These are phyloP conservation scores for Suhomyces xylopsoci DNA, from an alignment of 805 yeast genomes.

Conservation along the genomic window DNA sequence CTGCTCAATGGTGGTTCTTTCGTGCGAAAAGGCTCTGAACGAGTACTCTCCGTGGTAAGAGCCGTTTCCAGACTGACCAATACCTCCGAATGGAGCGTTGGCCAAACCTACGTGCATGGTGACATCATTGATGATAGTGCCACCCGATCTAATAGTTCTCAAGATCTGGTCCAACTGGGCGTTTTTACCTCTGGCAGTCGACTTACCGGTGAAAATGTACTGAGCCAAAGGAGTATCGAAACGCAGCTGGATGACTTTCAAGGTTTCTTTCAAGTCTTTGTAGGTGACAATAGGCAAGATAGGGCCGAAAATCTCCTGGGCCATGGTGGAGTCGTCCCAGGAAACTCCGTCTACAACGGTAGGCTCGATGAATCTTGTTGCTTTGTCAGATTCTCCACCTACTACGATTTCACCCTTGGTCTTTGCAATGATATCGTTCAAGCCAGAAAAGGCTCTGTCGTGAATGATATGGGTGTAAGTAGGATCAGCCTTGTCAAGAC, in stretches of 20 bases:
- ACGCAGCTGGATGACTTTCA: constrained; percentile 39
- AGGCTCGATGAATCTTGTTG: constrained; percentile 59
- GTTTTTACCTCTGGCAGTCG: constrained; percentile 46
- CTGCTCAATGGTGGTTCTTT: constrained; percentile 63
- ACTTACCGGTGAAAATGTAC: constrained; percentile 57
- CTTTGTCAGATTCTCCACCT: constrained; percentile 44
- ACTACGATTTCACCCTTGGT: constrained; percentile 53
- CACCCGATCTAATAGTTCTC: constrained; percentile 66
- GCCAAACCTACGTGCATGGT: constrained; percentile 65
- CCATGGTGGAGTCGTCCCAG: constrained; percentile 71
- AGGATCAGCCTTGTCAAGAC: constrained; percentile 20
- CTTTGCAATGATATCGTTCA: constrained; percentile 40
- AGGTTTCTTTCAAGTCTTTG: constrained; percentile 40
- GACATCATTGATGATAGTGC: constrained; percentile 65
- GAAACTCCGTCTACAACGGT: constrained; percentile 63
- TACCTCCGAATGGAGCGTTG: constrained; percentile 86
- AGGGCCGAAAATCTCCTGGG: constrained; percentile 81
- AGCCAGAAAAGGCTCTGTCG: constrained; percentile 48
- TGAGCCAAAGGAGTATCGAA: constrained; percentile 81
- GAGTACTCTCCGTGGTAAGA: constrained; percentile 75
- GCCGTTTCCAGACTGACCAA: constrained; percentile 83
- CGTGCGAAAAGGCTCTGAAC: constrained; percentile 65
- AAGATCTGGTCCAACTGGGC: constrained; percentile 42
- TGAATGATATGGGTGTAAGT: constrained; percentile 60
- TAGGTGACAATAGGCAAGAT: constrained; percentile 70